Conservation (phyloP, 441 rosid species). For the Adansonia rubrostipa region DNA sequence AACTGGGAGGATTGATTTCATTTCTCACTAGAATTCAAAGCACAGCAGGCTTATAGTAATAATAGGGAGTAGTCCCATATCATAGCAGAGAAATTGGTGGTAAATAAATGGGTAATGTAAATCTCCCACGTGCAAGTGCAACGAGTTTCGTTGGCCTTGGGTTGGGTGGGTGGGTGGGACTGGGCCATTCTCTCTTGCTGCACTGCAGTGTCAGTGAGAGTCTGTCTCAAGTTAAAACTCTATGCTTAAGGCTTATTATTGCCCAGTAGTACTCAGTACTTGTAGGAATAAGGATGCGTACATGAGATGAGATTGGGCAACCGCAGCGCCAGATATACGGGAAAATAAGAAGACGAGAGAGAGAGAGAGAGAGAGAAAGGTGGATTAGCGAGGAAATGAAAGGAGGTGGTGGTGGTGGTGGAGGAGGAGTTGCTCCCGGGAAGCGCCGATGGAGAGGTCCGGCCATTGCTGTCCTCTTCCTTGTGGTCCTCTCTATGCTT, state of each 20-base stretch:
- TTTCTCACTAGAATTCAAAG: no score
- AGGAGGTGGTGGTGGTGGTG: conserved; percentile 43
- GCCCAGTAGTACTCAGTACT: no score
- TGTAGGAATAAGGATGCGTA: not conserved
- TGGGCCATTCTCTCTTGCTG: no score
- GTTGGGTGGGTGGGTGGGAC: no score
- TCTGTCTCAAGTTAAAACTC: not conserved
- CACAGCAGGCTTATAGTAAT: no score
- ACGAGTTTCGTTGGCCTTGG: not conserved
- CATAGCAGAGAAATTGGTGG: no score
- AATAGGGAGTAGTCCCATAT: no score
- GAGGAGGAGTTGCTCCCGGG: conserved; percentile 49
- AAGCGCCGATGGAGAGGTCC: conserved; percentile 75
- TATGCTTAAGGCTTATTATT: not conserved
- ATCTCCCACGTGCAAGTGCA: not conserved
- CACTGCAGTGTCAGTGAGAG: no score
- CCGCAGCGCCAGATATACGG: not conserved
- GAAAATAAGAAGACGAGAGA: no score
- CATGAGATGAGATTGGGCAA: not conserved
- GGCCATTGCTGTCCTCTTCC: conserved; percentile 41
- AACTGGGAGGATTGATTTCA: no score
- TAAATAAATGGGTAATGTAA: no score
- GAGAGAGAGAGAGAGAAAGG: no score
- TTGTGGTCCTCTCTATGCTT: conserved; percentile 91
- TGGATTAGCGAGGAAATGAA: conserved; percentile 1